Evolutionary conservation across 306 rosid species (phyloP).

Genomic region (Fragaria ananassa): DNA sequence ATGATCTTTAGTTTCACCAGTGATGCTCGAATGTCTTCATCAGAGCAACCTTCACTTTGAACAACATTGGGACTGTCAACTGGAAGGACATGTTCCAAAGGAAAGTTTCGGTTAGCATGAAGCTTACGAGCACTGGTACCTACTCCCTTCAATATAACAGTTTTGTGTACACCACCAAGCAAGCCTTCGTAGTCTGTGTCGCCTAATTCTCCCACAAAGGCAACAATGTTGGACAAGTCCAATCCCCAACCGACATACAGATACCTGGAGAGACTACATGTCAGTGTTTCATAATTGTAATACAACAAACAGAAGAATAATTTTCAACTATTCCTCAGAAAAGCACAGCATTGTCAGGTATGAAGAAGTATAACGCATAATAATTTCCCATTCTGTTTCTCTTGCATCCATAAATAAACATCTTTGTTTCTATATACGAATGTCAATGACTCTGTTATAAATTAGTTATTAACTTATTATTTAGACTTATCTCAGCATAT

Average conservation of each 20-base stretch:
- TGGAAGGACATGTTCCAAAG: slow-evolving; percentile 36
- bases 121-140: slow-evolving; percentile 30
- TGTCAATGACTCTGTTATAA: background rate
- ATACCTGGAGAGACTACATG: slow-evolving; percentile 34
- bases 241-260: slow-evolving; percentile 54
- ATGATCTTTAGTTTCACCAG: slow-evolving; percentile 43
- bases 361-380: background rate
- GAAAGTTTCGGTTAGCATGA: slow-evolving; percentile 41
- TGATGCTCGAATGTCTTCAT: slow-evolving; percentile 29
- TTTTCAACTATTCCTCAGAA: background rate
- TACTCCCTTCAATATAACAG: slow-evolving; percentile 38
- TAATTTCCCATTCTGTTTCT: background rate
- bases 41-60: slow-evolving; percentile 32
- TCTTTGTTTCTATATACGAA: background rate
- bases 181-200: slow-evolving; percentile 60
- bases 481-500: slow-evolving; percentile 1
- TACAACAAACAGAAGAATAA: background rate
- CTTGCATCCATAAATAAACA: background rate
- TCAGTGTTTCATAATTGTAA: background rate
- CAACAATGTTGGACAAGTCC: slow-evolving; percentile 43
- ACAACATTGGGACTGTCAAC: slow-evolving; percentile 36
- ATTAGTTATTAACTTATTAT: background rate
- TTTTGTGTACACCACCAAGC: slow-evolving; percentile 50
- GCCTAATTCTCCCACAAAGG: slow-evolving; percentile 53
- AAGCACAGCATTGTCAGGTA: background rate